Conservation (phyloP, 1,284 basidiomycete species). For the Fomitopsis palustris region DNA sequence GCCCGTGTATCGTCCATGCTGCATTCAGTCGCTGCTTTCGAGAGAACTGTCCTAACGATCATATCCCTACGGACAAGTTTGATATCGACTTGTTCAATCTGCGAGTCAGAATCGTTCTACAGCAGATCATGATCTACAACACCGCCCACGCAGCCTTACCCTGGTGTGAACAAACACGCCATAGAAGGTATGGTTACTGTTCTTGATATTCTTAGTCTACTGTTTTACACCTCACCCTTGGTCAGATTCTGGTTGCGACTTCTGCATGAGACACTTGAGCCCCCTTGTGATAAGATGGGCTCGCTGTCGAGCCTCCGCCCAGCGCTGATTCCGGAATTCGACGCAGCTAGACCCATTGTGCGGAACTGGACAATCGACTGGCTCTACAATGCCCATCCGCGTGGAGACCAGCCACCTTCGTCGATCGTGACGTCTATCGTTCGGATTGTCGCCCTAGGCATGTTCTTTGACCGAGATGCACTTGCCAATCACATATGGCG, state of each 20-base stretch:
- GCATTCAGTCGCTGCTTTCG: conserved; percentile 35
- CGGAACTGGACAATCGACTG: conserved; percentile 38
- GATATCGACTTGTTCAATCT: conserved; percentile 32
- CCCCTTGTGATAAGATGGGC: conserved; percentile 20
- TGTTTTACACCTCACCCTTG: too few relatives aligned
- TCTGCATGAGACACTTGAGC: conserved; percentile 22
- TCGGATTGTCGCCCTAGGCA: conserved; percentile 17
- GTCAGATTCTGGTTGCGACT: conserved; percentile 22
- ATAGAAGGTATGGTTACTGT: conserved; percentile 18
- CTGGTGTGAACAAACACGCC: conserved; percentile 12
- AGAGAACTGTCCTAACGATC: conserved; percentile 34
- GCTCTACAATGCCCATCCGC: conserved; percentile 26
- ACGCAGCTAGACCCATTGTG: conserved; percentile 32
- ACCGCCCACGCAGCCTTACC: conserved; percentile 22
- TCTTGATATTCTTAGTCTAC: neutral
- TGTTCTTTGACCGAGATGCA: conserved; percentile 16
- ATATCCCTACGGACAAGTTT: conserved; percentile 27
- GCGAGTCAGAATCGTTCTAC: conserved; percentile 41
- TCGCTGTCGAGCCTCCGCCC: conserved; percentile 28
- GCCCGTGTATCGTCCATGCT: conserved; percentile 37
- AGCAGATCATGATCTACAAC: conserved; percentile 46
- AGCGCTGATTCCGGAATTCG: conserved; percentile 33
- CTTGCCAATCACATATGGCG: conserved; percentile 14
- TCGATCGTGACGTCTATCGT: conserved; percentile 21
- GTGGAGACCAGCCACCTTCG: neutral